Percentiles rank a stretch among this genome's conserved stretches.
These are phyloP conservation scores for Radiomyces spectabilis DNA, from an alignment of 192 early-diverging fungal species.

Conservation along the genomic window DNA sequence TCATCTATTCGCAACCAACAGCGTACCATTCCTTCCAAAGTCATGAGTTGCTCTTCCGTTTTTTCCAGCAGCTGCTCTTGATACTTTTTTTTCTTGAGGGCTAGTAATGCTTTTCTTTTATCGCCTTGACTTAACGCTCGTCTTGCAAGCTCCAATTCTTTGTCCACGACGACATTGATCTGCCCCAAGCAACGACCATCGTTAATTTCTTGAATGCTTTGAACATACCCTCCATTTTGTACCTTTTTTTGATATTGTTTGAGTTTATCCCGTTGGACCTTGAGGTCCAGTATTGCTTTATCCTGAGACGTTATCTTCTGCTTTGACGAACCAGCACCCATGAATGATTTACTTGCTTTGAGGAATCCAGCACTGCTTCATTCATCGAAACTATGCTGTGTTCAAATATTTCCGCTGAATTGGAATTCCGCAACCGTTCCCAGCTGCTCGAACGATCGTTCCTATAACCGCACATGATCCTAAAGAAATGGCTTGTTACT, in stretches of 20 bases:
- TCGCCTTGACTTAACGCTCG: slow-evolving; percentile 65
- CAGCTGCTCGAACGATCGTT: too few relatives aligned
- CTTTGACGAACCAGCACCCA: slow-evolving; percentile 46
- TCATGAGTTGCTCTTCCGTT: slow-evolving; percentile 83
- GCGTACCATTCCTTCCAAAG: slow-evolving; percentile 82
- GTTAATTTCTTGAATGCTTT: not conserved
- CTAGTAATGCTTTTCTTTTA: slow-evolving; percentile 76
- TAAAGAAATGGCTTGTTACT: too few relatives aligned
- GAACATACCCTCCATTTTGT: slow-evolving; percentile 3
- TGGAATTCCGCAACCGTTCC: too few relatives aligned
- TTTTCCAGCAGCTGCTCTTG: slow-evolving; percentile 82
- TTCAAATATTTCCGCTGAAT: too few relatives aligned
- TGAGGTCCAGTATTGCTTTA: slow-evolving; percentile 91
- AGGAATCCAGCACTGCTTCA: too few relatives aligned
- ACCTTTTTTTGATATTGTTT: slow-evolving; percentile 89
- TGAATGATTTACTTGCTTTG: too few relatives aligned
- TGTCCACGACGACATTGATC: slow-evolving; percentile 74
- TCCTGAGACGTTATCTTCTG: slow-evolving; percentile 80
- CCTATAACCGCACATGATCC: too few relatives aligned
- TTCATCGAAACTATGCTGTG: too few relatives aligned
- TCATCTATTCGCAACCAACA: too few relatives aligned
- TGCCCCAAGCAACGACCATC: slow-evolving; percentile 15
- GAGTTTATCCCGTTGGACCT: slow-evolving; percentile 91
- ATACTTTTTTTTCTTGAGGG: slow-evolving; percentile 94
- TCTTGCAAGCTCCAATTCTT: slow-evolving; percentile 76